These are phyloP conservation scores for Sugiyamaella japonica DNA, from an alignment of 1,139 yeast genomes.

Conservation along the genomic window DNA sequence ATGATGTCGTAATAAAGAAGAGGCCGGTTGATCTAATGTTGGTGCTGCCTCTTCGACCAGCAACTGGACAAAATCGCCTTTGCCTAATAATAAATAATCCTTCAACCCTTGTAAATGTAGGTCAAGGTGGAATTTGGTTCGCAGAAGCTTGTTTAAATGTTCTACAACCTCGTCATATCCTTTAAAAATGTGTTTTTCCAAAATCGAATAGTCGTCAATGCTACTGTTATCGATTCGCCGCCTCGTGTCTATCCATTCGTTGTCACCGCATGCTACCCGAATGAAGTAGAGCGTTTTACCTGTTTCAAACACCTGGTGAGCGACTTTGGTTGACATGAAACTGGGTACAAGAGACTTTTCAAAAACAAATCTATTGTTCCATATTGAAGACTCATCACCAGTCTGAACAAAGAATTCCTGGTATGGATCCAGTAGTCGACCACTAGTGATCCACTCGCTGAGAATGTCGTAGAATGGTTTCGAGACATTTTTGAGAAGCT, in stretches of 20 bases:
- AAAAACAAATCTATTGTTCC: slow-evolving; percentile 39
- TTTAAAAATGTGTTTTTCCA: slow-evolving; percentile 48
- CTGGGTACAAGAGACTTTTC: slow-evolving; percentile 54
- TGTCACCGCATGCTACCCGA: slow-evolving; percentile 61
- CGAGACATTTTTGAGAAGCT: slow-evolving; percentile 52
- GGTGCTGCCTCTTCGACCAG: slow-evolving; percentile 58
- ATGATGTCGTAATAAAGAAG: slow-evolving; percentile 61
- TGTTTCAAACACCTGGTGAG: slow-evolving; percentile 63
- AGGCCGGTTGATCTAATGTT: slow-evolving; percentile 61
- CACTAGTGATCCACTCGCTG: slow-evolving; percentile 67
- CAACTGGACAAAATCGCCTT: slow-evolving; percentile 74
- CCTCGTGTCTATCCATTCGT: slow-evolving; percentile 55
- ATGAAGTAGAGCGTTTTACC: slow-evolving; percentile 79
- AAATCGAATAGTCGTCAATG: slow-evolving; percentile 37
- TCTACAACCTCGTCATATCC: slow-evolving; percentile 61
- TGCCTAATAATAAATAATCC: slow-evolving; percentile 66
- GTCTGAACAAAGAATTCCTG: slow-evolving; percentile 66
- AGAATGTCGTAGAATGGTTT: slow-evolving; percentile 65
- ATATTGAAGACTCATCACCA: slow-evolving; percentile 27
- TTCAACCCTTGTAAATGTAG: slow-evolving; percentile 64
- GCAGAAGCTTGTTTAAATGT: slow-evolving; percentile 53
- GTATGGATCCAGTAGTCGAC: slow-evolving; percentile 56
- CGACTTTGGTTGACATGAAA: slow-evolving; percentile 52
- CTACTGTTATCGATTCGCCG: slow-evolving; percentile 19
- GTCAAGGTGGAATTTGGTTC: slow-evolving; percentile 51